Evolutionary conservation across 805 yeast genomes (phyloP), one percentile per base, ranked within the genome.

Genomic region (Kodamaea kaohsiungensis): DNA sequence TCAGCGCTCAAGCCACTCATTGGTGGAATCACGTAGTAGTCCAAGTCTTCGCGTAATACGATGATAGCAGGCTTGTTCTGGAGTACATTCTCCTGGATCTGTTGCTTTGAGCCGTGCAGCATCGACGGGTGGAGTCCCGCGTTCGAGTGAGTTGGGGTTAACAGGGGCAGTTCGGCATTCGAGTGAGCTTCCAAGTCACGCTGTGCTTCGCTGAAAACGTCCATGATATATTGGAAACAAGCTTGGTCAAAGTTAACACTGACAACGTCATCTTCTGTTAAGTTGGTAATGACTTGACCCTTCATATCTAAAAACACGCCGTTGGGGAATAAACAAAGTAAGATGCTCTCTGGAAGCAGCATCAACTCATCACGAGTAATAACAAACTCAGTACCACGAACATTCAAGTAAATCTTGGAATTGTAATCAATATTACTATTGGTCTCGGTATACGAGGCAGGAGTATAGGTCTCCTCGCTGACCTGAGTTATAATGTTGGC

Each of bases 21-120:
- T 43, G 90, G 92, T 2, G 97, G 96, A 15, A 95, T 86, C 58
- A 96, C 89, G 69, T 92, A 95, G 71, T 83, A 95, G 67, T 95
- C 99, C 60, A 95, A 78, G 70, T 95, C 99, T 68, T 95, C 99
- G 58, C 98, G 79, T 52, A 95, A 77, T 3, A 93, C 97, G 53
- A 95, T 91, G 45, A 95, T 86, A 0, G 97, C 87, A 0, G 98
- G 99, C 60, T 90, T 88, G 56, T 84, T 85, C 59, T 83, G 85
- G 57, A 92, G 74, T 2, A 91, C 83, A 46, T 83, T 85, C 47
- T 60, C 55, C 55, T 59, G 58, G n/a, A 33, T 33, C 27, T 50
- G 52, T 67, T 63, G 66, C 6, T 60, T 64, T 46, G 63, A 69
- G 42, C 62, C 62, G 42, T 62, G 61, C 60, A 12, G 59, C 57